These are phyloP conservation scores for Bisporella sp. DNA, from an alignment of 2,329 filamentous ascomycete species.

Conservation along the genomic window DNA sequence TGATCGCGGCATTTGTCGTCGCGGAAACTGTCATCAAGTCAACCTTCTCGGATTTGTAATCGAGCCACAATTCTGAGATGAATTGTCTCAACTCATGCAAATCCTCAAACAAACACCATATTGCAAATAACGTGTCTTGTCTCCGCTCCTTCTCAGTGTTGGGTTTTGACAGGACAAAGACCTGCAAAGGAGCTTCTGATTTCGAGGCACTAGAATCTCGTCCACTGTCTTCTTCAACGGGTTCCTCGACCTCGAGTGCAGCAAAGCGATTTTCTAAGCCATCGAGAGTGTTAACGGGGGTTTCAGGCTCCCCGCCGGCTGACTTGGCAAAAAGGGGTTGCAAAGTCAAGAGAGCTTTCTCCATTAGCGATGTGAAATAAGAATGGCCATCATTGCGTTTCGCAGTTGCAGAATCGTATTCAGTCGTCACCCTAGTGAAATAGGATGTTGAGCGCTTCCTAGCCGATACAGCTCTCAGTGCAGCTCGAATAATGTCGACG, in stretches of 20 bases:
- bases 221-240: not conserved
- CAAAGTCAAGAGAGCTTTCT: constrained; percentile 7
- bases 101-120: constrained; percentile 9
- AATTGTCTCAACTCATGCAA: constrained; percentile 2
- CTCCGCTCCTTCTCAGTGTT: not conserved
- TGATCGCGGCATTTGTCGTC: constrained; percentile 7
- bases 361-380: constrained; percentile 10
- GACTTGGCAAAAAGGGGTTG: constrained; percentile 8
- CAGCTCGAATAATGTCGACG: constrained; percentile 6
- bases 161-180: too few relatives aligned
- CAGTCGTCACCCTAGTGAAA: not conserved
- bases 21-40: constrained; percentile 9
- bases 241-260: constrained; percentile 9
- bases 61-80: constrained; percentile 1
- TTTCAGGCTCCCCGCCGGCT: not conserved
- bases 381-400: constrained; percentile 5
- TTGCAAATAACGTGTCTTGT: constrained; percentile 7
- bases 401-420: not conserved
- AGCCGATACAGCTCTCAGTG: constrained; percentile 7
- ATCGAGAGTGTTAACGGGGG: not conserved
- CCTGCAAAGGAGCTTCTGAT: too few relatives aligned
- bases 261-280: constrained; percentile 9
- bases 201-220: too few relatives aligned
- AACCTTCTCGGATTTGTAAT: constrained; percentile 1
- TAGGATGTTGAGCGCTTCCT: constrained; percentile 5